phyloP scores from a whole-genome alignment of 768 basidiomycete species.

The Pleurotus platypus region DNA sequence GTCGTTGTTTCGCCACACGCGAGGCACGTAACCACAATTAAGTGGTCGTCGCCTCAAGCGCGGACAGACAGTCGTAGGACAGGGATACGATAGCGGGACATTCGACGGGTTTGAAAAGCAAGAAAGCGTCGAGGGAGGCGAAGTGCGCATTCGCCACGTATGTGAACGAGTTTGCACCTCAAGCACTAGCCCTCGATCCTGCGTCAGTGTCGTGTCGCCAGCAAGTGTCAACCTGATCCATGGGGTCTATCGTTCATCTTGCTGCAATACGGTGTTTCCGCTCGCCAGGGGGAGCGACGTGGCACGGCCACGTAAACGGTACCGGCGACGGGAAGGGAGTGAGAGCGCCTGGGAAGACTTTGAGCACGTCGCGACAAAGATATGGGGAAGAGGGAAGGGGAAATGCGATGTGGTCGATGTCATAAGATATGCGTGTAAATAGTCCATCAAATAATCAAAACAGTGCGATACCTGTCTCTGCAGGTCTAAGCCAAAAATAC shows the following conservation, averaged over 20 bases:
- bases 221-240: constrained; percentile 47
- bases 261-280: background rate
- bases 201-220: constrained; percentile 60
- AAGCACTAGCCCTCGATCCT: constrained; percentile 60
- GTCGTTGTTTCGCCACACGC: constrained; percentile 77
- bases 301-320: constrained; percentile 7
- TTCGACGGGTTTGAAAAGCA: constrained; percentile 31
- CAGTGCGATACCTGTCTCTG: constrained; percentile 16
- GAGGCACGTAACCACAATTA: constrained; percentile 78
- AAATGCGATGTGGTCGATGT: background rate
- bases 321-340: background rate
- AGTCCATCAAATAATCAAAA: constrained; percentile 11
- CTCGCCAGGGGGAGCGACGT: constrained; percentile 14
- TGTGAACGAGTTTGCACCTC: constrained; percentile 51
- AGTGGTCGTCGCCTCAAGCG: constrained; percentile 79
- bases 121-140: constrained; percentile 53
- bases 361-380: constrained; percentile 5
- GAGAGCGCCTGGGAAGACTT: background rate
- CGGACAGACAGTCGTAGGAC: constrained; percentile 1
- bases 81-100: background rate
- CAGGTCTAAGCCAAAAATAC: constrained; percentile 25
- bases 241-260: constrained; percentile 48
- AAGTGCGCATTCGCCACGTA: constrained; percentile 49
- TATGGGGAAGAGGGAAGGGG: background rate
- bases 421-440: constrained; percentile 3